Evolutionary conservation across 177 flowering plant genomes (phyloP), one percentile per base, ranked within the genome.

Genomic region (Telopea speciosissima): DNA sequence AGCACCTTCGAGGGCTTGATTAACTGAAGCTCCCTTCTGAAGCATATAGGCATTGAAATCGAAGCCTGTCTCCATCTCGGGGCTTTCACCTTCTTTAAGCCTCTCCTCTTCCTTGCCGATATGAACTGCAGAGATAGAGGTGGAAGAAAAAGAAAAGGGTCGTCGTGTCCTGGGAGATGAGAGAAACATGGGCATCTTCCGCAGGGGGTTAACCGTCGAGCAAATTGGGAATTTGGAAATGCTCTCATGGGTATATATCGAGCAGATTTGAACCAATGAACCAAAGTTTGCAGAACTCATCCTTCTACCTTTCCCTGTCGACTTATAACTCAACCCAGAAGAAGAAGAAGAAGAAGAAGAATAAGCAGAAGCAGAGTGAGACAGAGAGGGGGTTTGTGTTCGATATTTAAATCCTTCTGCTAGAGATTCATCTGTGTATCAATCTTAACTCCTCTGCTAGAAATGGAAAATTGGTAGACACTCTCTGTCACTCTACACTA

Each of bases 1-100:
- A 14, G 82, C 70, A n/a, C 17, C 40, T 65, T 77, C 84, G 5
- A 81, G 68, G 3, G 81, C 82, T 65, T 73, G 66, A 26, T 81
- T 77, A 24, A 81, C 82, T 0, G 73, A 42, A 44, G 33, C 59
- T 2, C 64, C 75, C 60, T 77, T 81, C 22, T 75, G 54, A 25
- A 54, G 62, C 73, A 81, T 69, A 74, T 76, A 77, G 14, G 70
- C 64, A 52, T 70, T 68, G 66, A 81, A 81, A 65, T 79, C 45
- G 72, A 81, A 79, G 44, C 60, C 26, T 25, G 63, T 64, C 8
- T 70, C 62, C 10, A 28, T 33, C 26, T 31, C 68, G 2, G 54
- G 17, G 68, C 63, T 12, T 42, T 69, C 73, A 31, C 58, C 71
- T 36, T 67, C 67, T 28, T 31, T 49, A 8, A 45, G 10, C 23